Evolutionary conservation across 148 eudicot genomes (phyloP).

Genomic region (Vaccinium macrocarpon): DNA sequence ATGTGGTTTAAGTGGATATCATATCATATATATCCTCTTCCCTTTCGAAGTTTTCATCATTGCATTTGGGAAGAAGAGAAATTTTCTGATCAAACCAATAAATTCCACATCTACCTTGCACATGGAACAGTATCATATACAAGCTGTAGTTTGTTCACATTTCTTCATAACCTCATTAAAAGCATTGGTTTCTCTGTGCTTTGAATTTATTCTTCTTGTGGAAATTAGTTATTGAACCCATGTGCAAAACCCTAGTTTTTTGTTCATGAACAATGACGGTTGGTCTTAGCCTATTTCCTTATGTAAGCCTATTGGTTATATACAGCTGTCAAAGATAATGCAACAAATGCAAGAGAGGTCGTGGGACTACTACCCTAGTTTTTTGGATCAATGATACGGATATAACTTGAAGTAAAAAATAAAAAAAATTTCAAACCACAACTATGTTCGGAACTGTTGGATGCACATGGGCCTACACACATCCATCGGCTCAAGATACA

Average conservation of each 20-base stretch:
- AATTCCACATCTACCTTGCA: conserved; percentile 1
- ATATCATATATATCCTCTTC: no score
- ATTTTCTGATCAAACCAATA: not conserved
- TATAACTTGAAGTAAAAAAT: no score
- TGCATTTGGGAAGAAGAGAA: not conserved
- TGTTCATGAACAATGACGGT: not conserved
- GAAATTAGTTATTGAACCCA: not conserved
- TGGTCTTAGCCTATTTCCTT: not conserved
- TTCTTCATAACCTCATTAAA: not conserved
- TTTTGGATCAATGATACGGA: no score
- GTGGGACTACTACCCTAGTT: not conserved
- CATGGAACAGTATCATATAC: not conserved
- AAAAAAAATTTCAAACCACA: no score
- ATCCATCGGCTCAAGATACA: no score
- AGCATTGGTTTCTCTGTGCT: not conserved
- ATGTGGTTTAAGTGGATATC: no score
- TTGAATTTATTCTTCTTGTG: not conserved
- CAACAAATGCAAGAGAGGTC: not conserved
- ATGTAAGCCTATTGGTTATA: not conserved
- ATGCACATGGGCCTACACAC: no score
- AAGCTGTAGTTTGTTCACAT: not conserved
- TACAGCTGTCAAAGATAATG: not conserved
- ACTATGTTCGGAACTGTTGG: no score
- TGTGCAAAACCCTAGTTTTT: not conserved
- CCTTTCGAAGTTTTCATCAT: not conserved